Conservation (phyloP, 2,329 filamentous ascomycete species). For the Penicillium sp. region DNA sequence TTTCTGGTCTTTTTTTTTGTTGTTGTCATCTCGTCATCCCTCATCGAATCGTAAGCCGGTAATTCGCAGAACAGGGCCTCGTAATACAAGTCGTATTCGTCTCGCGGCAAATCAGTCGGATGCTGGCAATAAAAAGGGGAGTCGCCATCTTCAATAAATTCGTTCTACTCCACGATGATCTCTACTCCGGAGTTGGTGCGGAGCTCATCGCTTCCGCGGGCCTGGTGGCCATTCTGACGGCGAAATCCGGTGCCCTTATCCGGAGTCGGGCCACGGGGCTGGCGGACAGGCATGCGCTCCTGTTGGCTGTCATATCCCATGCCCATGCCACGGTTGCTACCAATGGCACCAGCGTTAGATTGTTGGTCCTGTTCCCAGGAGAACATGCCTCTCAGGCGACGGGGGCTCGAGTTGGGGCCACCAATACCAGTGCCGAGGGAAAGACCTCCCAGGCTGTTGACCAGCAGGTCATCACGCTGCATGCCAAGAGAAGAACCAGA, state of each 20-base stretch:
- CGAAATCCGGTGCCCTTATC: slow-evolving; percentile 60
- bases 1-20: slow-evolving; percentile 39
- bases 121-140: slow-evolving; percentile 35
- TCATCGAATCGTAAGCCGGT: slow-evolving; percentile 49
- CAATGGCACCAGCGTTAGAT: slow-evolving; percentile 56
- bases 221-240: slow-evolving; percentile 61
- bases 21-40: slow-evolving; percentile 48
- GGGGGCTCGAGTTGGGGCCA: slow-evolving; percentile 53
- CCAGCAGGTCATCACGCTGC: slow-evolving; percentile 59
- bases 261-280: slow-evolving; percentile 60
- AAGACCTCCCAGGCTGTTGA: slow-evolving; percentile 63
- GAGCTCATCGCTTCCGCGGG: slow-evolving; percentile 62
- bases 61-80: slow-evolving; percentile 40
- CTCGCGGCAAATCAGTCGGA: slow-evolving; percentile 41
- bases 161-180: slow-evolving; percentile 59
- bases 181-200: slow-evolving; percentile 60
- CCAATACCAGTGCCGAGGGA: slow-evolving; percentile 53
- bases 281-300: slow-evolving; percentile 57
- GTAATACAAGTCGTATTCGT: slow-evolving; percentile 45
- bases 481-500: slow-evolving; percentile 48
- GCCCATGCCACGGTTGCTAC: slow-evolving; percentile 63
- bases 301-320: slow-evolving; percentile 55
- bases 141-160: slow-evolving; percentile 32
- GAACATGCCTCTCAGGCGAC: slow-evolving; percentile 58
- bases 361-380: slow-evolving; percentile 57